phyloP scores from a whole-genome alignment of 805 yeast genomes.

The Saitoella complicata region DNA sequence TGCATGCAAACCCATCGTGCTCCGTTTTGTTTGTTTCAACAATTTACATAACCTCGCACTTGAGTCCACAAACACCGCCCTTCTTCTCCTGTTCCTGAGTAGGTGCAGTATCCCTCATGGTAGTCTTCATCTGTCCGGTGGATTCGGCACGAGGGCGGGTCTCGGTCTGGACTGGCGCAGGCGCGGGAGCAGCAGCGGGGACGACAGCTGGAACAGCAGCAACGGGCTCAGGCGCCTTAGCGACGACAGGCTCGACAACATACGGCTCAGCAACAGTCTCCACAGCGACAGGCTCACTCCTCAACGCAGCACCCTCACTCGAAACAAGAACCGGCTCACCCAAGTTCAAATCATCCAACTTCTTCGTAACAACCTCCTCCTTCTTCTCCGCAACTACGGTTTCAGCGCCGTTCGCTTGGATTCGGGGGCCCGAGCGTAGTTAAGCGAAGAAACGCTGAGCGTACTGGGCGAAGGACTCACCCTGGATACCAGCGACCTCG shows the following conservation, averaged over 20 bases:
- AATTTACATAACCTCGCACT: too few relatives aligned
- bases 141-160: neutral
- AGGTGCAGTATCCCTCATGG: too few relatives aligned
- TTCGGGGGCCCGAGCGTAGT: neutral
- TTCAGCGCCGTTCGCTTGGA: neutral
- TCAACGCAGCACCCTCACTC: too few relatives aligned
- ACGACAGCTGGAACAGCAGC: neutral
- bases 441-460: constrained; percentile 16
- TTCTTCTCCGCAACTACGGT: neutral
- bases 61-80: too few relatives aligned
- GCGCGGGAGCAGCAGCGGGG: neutral
- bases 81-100: too few relatives aligned
- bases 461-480: constrained; percentile 40
- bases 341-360: too few relatives aligned
- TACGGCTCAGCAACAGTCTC: neutral
- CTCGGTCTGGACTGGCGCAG: neutral
- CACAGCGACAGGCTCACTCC: too few relatives aligned
- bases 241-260: neutral
- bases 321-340: too few relatives aligned
- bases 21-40: too few relatives aligned
- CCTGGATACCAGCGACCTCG: constrained; percentile 49
- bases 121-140: too few relatives aligned
- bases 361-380: too few relatives aligned
- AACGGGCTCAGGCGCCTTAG: neutral
- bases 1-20: too few relatives aligned